phyloP scores from a whole-genome alignment of 441 rosid genomes.

The Eruca vesicaria region DNA sequence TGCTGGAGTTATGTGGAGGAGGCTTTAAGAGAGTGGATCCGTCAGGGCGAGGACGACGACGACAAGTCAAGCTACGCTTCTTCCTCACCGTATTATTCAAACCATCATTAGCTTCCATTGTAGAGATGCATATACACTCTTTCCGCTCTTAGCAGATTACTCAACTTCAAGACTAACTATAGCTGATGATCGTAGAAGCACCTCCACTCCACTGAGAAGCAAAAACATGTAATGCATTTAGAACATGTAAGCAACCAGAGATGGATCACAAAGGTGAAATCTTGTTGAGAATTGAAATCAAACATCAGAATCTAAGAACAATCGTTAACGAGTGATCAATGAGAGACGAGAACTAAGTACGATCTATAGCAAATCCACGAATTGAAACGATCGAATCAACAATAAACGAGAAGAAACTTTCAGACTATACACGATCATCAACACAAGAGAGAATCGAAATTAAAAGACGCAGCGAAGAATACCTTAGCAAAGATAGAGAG shows the following conservation, averaged over 20 bases:
- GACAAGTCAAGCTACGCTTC: constrained; percentile 66
- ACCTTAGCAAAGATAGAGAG: constrained; percentile 15
- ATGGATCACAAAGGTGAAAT: neutral
- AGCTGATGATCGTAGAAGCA: neutral
- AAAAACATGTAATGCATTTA: neutral
- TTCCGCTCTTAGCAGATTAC: neutral
- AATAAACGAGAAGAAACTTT: constrained; percentile 5
- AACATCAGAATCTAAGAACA: neutral
- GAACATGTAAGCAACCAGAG: neutral
- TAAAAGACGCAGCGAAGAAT: neutral
- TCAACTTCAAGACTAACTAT: neutral
- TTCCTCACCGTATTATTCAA: constrained; percentile 53
- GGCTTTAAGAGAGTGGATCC: constrained; percentile 12
- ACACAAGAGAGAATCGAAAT: neutral
- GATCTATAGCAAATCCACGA: constrained; percentile 2
- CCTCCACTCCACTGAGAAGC: constrained; percentile 10
- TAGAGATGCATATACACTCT: constrained; percentile 8
- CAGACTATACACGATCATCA: constrained; percentile 10
- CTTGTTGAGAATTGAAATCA: neutral
- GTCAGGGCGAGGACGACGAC: constrained; percentile 81
- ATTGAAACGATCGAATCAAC: constrained; percentile 4
- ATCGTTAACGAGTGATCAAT: neutral
- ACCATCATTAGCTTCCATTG: constrained; percentile 58
- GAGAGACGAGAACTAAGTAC: neutral
- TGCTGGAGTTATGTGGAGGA: constrained; percentile 49